Conservation (phyloP, 129 eudicot species). For the Chrysanthemum seticuspe region DNA sequence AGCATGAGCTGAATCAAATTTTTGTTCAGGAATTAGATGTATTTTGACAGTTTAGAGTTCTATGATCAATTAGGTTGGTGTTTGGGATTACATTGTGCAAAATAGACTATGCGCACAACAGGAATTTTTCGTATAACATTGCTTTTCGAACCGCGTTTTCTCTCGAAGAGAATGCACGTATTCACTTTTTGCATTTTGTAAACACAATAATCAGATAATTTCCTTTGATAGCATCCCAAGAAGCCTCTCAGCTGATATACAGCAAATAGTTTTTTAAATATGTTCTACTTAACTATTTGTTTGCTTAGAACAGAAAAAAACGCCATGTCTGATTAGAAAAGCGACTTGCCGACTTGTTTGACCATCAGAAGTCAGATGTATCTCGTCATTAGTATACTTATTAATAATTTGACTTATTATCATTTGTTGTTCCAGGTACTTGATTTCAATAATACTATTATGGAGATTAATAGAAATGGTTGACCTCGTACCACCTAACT, state of each 20-base stretch:
- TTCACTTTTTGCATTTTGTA: too few relatives aligned
- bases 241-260: too few relatives aligned
- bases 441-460: slow-evolving; percentile 45
- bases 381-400: not conserved
- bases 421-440: slow-evolving; percentile 37
- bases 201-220: too few relatives aligned
- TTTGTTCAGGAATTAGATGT: not conserved
- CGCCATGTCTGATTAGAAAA: not conserved
- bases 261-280: too few relatives aligned
- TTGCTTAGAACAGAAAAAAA: not conserved
- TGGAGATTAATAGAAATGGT: slow-evolving; percentile 50
- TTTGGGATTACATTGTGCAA: too few relatives aligned
- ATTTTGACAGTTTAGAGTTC: not conserved
- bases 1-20: not conserved
- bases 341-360: not conserved
- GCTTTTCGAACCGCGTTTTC: too few relatives aligned
- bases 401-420: not conserved
- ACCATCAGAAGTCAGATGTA: not conserved
- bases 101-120: too few relatives aligned
- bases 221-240: too few relatives aligned
- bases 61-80: too few relatives aligned
- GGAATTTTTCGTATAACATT: too few relatives aligned
- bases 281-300: too few relatives aligned
- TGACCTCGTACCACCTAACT: slow-evolving; percentile 50
- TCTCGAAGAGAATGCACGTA: too few relatives aligned